Evolutionary conservation across 768 basidiomycete species (phyloP).

Genomic region (Calocera cornea): DNA sequence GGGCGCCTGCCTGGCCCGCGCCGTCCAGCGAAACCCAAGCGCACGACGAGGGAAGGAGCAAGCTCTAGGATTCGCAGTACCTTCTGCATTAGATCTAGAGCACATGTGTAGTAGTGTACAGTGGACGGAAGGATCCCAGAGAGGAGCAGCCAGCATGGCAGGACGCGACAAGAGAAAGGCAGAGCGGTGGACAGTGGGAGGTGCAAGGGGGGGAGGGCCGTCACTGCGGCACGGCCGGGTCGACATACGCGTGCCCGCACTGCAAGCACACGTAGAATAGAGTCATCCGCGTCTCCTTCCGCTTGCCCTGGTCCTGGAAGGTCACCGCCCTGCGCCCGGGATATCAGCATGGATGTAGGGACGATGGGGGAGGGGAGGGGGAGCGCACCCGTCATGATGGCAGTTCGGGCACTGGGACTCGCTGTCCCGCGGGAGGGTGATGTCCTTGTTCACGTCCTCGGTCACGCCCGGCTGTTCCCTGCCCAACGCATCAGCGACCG

Average conservation of each 20-base stretch:
- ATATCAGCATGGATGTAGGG: conserved; percentile 6
- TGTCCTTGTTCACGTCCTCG: conserved; percentile 72
- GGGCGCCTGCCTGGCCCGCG: not conserved
- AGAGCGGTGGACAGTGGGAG: not conserved
- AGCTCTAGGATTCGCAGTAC: not conserved
- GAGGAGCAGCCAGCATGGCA: not conserved
- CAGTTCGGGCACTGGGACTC: conserved; percentile 56
- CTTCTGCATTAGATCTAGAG: conserved; percentile 1
- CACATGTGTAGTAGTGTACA: not conserved
- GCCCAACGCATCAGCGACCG: not conserved
- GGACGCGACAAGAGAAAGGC: too few relatives aligned
- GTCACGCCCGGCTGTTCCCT: conserved; percentile 93
- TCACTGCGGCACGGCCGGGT: conserved; percentile 30
- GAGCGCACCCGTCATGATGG: conserved; percentile 65
- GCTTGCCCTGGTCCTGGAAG: conserved; percentile 94
- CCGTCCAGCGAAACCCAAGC: not conserved
- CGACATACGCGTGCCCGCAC: conserved; percentile 62
- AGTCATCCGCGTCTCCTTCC: conserved; percentile 90
- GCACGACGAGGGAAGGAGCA: not conserved
- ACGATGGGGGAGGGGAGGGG: not conserved
- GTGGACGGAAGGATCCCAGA: not conserved
- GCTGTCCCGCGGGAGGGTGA: conserved; percentile 50
- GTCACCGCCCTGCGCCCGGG: conserved; percentile 59
- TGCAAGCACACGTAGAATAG: conserved; percentile 66
- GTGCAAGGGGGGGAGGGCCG: not conserved